Conservation (phyloP, 2,329 filamentous ascomycete species). For the Samsoniella hepiali region DNA sequence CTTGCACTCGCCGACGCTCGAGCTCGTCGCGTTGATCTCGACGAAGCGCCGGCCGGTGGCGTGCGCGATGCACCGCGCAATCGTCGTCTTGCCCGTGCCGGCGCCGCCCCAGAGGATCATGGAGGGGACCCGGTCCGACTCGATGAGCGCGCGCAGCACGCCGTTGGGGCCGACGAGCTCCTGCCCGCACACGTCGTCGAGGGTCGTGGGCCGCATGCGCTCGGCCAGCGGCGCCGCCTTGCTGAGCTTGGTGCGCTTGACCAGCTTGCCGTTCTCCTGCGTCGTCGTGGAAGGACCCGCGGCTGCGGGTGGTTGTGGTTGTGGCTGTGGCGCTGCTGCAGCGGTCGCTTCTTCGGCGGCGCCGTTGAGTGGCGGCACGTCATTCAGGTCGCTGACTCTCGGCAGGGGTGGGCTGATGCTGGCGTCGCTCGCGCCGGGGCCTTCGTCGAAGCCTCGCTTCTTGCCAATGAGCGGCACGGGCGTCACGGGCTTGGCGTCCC, state of each 20-base stretch:
- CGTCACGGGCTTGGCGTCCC: slow-evolving; percentile 30
- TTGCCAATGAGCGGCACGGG: slow-evolving; percentile 36
- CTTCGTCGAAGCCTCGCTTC: slow-evolving; percentile 55
- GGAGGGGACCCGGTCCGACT: slow-evolving; percentile 79
- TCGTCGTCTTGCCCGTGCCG: slow-evolving; percentile 85
- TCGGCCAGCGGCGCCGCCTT: slow-evolving; percentile 83
- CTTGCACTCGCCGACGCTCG: slow-evolving; percentile 86
- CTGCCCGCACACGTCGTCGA: slow-evolving; percentile 88
- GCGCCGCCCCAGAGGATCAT: slow-evolving; percentile 92
- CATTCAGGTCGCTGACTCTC: slow-evolving; percentile 7
- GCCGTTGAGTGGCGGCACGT: slow-evolving; percentile 15
- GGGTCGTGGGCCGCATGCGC: slow-evolving; percentile 79
- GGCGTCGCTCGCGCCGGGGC: slow-evolving; percentile 39
- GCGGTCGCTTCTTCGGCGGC: not conserved
- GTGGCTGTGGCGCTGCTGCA: not conserved
- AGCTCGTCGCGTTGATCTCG: slow-evolving; percentile 91
- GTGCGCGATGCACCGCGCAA: slow-evolving; percentile 83
- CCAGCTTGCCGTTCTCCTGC: slow-evolving; percentile 36
- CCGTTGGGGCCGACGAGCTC: slow-evolving; percentile 82
- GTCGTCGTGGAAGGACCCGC: not conserved
- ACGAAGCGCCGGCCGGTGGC: slow-evolving; percentile 83
- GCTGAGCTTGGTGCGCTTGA: slow-evolving; percentile 66
- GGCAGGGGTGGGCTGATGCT: slow-evolving; percentile 17
- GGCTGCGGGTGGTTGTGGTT: slow-evolving; percentile 15
- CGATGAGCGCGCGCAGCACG: slow-evolving; percentile 82